Evolutionary conservation across 768 basidiomycete species (phyloP).

Genomic region (Leucosporidium creatinivorum): DNA sequence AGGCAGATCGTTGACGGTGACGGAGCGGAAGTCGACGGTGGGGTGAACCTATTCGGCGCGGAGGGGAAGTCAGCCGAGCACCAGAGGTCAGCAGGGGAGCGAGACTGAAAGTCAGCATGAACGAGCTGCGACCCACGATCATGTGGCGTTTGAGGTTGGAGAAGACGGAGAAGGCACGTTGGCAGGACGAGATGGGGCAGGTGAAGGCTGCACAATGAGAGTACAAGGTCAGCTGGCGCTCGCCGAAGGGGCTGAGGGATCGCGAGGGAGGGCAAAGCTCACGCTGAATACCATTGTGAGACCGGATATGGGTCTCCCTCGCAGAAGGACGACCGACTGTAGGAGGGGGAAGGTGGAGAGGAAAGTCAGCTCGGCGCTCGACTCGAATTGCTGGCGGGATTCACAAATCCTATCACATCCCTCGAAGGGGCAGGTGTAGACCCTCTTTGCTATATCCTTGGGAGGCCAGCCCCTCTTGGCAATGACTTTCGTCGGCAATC

Average conservation of each 20-base stretch:
- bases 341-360: background rate
- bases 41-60: background rate
- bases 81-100: background rate
- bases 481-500: background rate
- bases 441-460: background rate
- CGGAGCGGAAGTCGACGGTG: background rate
- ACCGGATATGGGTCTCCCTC: background rate
- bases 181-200: background rate
- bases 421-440: background rate
- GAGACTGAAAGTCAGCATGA: too few relatives aligned
- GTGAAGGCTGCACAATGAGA: background rate
- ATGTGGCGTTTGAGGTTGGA: conserved; percentile 2
- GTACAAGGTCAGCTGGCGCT: too few relatives aligned
- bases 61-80: background rate
- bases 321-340: conserved; percentile 1
- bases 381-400: background rate
- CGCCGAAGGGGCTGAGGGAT: too few relatives aligned
- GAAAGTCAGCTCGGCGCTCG: background rate
- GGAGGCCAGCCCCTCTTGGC: background rate
- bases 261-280: background rate
- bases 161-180: background rate
- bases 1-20: background rate
- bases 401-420: background rate
- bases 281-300: background rate
- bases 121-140: background rate